Conservation (phyloP, 345 rosid species). For the Ailanthus altissimus region DNA sequence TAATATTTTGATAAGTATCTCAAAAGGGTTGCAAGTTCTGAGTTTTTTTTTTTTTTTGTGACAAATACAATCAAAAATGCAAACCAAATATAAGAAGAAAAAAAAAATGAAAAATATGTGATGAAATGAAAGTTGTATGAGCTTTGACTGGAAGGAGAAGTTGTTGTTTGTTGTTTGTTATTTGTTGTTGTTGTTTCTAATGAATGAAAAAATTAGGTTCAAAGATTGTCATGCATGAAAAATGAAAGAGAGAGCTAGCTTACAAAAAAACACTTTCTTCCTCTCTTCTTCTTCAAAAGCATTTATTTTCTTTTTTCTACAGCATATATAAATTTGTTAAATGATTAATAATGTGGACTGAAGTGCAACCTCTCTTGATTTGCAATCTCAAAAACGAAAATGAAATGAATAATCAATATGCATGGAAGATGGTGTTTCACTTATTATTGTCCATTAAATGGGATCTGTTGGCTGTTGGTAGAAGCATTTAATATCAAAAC, state of each 20-base stretch:
- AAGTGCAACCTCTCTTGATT: background rate
- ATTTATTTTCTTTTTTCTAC: background rate
- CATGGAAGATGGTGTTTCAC: slow-evolving; percentile 22
- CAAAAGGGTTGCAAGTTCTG: background rate
- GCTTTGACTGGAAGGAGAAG: slow-evolving; percentile 15
- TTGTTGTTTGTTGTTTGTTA: background rate
- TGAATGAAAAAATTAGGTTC: slow-evolving; percentile 26
- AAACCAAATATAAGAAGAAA: slow-evolving; percentile 12
- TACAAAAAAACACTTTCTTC: background rate
- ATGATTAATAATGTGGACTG: background rate
- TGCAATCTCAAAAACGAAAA: background rate
- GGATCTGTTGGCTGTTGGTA: slow-evolving; percentile 34
- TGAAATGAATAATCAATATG: slow-evolving; percentile 26
- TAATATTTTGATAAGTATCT: background rate
- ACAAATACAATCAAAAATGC: background rate
- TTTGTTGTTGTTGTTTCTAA: background rate
- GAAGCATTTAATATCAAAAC: slow-evolving; percentile 40
- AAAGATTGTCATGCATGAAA: slow-evolving; percentile 34
- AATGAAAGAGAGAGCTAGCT: background rate
- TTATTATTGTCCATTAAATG: slow-evolving; percentile 7
- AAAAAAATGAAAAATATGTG: slow-evolving; percentile 20
- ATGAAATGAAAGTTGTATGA: slow-evolving; percentile 36
- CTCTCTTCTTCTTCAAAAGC: background rate
- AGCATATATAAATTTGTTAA: background rate
- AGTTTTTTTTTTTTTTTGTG: too few relatives aligned